phyloP scores from a whole-genome alignment of 306 rosid genomes.

The Urtica urens region DNA sequence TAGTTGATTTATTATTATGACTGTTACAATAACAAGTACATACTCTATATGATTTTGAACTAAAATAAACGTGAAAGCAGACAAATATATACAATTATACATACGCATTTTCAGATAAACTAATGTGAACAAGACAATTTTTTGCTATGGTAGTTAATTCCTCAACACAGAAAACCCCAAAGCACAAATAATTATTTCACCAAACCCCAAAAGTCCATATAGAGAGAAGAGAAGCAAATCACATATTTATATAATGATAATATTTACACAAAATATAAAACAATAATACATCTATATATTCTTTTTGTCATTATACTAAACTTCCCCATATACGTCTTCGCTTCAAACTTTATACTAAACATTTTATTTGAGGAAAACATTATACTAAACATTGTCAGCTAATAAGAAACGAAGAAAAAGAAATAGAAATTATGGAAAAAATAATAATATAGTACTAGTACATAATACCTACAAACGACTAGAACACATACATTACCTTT shows the following conservation, averaged over 20 bases:
- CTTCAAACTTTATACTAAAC: too few relatives aligned
- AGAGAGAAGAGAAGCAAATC: neutral
- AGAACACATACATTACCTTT: conserved; percentile 38
- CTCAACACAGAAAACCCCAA: conserved; percentile 9
- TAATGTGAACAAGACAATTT: neutral
- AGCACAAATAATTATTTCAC: conserved; percentile 7
- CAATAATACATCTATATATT: too few relatives aligned
- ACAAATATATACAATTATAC: neutral
- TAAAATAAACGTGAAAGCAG: conserved; percentile 15
- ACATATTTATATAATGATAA: too few relatives aligned
- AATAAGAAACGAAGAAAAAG: conserved; percentile 24
- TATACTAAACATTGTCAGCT: conserved; percentile 56
- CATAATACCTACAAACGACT: conserved; percentile 2
- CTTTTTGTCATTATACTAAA: conserved; percentile 20
- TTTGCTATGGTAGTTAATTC: conserved; percentile 7
- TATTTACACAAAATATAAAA: too few relatives aligned
- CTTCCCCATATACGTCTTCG: too few relatives aligned
- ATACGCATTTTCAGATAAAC: neutral
- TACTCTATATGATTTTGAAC: conserved; percentile 20
- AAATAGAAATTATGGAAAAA: neutral
- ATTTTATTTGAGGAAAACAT: too few relatives aligned
- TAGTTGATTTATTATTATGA: too few relatives aligned
- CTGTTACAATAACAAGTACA: too few relatives aligned
- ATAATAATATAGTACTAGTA: conserved; percentile 6
- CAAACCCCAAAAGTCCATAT: conserved; percentile 11